These are phyloP conservation scores for Botryobasidium botryosum DNA, from an alignment of 768 basidiomycete genomes.

Conservation along the genomic window DNA sequence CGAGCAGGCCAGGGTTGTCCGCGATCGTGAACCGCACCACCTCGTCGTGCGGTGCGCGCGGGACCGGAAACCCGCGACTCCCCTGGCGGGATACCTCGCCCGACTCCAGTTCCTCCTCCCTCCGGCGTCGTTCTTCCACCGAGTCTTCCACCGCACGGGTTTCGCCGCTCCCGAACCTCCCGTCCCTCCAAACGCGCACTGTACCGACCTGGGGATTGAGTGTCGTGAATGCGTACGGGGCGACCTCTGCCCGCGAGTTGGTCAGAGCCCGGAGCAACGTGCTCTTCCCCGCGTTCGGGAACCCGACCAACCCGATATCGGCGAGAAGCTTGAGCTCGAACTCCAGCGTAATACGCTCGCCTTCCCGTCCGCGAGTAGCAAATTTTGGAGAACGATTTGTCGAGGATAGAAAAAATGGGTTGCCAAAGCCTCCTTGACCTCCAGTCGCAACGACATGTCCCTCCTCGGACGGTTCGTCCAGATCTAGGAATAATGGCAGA, in stretches of 20 bases:
- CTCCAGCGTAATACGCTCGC: slow-evolving; percentile 63
- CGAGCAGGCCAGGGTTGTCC: slow-evolving; percentile 90
- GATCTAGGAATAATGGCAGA: slow-evolving; percentile 20
- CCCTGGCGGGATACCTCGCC: slow-evolving; percentile 14
- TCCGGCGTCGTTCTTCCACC: slow-evolving; percentile 8
- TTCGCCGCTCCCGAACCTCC: slow-evolving; percentile 48
- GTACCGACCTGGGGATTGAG: slow-evolving; percentile 88
- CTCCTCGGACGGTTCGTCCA: slow-evolving; percentile 18
- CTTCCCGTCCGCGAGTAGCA: slow-evolving; percentile 59
- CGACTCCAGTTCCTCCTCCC: slow-evolving; percentile 8
- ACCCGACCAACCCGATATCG: slow-evolving; percentile 89
- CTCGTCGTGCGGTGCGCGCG: slow-evolving; percentile 53
- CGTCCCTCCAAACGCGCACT: slow-evolving; percentile 67
- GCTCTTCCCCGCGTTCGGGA: slow-evolving; percentile 91
- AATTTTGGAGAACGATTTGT: slow-evolving; percentile 71
- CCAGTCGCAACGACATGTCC: slow-evolving; percentile 59
- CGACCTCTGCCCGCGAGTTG: slow-evolving; percentile 70
- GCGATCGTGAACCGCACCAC: slow-evolving; percentile 84
- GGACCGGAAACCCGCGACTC: slow-evolving; percentile 11
- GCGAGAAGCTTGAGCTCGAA: slow-evolving; percentile 88
- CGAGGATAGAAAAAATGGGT: slow-evolving; percentile 63
- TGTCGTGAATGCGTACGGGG: slow-evolving; percentile 88
- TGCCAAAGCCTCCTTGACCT: slow-evolving; percentile 70
- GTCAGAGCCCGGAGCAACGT: slow-evolving; percentile 83
- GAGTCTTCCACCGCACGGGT: slow-evolving; percentile 26